Evolutionary conservation across 345 rosid species (phyloP), one percentile per base, ranked within the genome.

Genomic region (Lepidium aucheri): DNA sequence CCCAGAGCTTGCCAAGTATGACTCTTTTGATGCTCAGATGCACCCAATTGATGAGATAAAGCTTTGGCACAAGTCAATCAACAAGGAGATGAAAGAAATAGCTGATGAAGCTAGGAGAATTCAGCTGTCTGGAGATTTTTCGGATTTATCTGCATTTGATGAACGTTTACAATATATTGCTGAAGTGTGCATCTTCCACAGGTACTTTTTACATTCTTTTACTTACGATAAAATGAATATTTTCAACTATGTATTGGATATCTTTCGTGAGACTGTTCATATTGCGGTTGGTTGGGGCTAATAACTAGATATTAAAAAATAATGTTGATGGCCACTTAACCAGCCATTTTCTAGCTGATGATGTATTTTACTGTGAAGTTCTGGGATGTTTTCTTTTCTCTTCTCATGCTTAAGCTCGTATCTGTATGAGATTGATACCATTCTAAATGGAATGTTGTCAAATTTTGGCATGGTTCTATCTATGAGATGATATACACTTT

Each of bases 61-160:
- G 72, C 83, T 85, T 51, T 92, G 98, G 98, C 98, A 92, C 76
- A 84, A 81, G 77, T 90, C 95, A 52, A 87, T 89, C 38, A 87
- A 79, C 74, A 80, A 75, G 60, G 98, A 92, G 70, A 68, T 92
- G 79, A 77, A 76, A 77, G 95, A 87, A 65, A 83, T 92, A 54
- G 93, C 95, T 44, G 87, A 87, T 49, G 91, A 77, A 68, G 95
- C 96, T 53, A 84, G 92, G 77, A 92, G 67, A 66, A 87, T 92
- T 63, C 90, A 83, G 76, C 78, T 75, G 67, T 84, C 84, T 69
- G 95, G 89, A 64, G 86, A 89, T 76, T 89, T 86, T 73, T 77
- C 79, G 11, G 79, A 89, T 81, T 63, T 89, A 43, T 79, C 93
- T 45, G 80, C 79, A 74, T 92, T 92, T 68, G 83, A 89, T 67